Evolutionary conservation across 164 flowering plant species (phyloP).

Genomic region (Vitis amurensis): DNA sequence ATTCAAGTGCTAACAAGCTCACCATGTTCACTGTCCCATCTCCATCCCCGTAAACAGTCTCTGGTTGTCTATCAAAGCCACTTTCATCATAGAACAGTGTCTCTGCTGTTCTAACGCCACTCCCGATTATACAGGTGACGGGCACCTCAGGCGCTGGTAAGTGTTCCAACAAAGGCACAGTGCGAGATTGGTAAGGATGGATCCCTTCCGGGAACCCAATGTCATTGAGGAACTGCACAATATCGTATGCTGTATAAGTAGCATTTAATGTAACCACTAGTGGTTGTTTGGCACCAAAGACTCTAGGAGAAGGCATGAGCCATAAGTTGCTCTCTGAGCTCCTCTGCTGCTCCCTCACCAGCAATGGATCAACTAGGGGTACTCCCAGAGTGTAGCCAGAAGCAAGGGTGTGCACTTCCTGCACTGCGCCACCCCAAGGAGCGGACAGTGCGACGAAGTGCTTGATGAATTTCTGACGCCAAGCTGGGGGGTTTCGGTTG

Average conservation of each 20-base stretch:
- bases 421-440: conserved; percentile 92
- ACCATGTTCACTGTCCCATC: conserved; percentile 89
- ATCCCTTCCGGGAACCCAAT: conserved; percentile 72
- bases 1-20: conserved; percentile 64
- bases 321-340: conserved; percentile 92
- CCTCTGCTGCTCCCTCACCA: conserved; percentile 75
- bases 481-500: conserved; percentile 46
- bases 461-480: conserved; percentile 64
- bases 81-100: conserved; percentile 56
- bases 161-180: conserved; percentile 46
- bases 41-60: conserved; percentile 87
- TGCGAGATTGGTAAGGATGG: conserved; percentile 50
- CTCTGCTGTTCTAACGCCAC: conserved; percentile 66
- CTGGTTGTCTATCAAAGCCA: conserved; percentile 69
- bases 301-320: conserved; percentile 70
- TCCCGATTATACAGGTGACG: conserved; percentile 71
- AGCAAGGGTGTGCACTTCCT: conserved; percentile 80
- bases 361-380: conserved; percentile 72
- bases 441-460: conserved; percentile 75
- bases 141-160: conserved; percentile 50
- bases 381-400: conserved; percentile 83
- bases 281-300: conserved; percentile 31
- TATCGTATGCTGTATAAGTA: conserved; percentile 48
- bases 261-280: conserved; percentile 49
- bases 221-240: conserved; percentile 55